These are phyloP conservation scores for Aristolochia contorta DNA, from an alignment of 164 flowering plant species.

Conservation along the genomic window DNA sequence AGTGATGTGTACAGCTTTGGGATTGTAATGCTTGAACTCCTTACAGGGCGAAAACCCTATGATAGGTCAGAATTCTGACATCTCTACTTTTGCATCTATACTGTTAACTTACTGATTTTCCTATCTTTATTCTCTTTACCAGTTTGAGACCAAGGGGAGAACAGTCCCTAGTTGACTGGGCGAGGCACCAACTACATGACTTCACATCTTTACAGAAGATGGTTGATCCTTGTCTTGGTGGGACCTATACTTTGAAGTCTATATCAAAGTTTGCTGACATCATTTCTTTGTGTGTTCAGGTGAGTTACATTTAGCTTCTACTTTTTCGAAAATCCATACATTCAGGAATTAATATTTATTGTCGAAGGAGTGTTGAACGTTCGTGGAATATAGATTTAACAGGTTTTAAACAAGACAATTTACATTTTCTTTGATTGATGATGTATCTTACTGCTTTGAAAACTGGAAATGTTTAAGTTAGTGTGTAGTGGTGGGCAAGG, in stretches of 20 bases:
- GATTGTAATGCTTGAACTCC: conserved; percentile 88
- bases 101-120: neutral
- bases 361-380: too few species aligned
- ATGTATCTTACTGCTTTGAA: too few species aligned
- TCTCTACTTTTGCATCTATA: neutral
- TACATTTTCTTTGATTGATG: too few species aligned
- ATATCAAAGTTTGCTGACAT: conserved; percentile 86
- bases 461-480: too few species aligned
- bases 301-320: conserved; percentile 16
- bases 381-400: too few species aligned
- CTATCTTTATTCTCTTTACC: neutral
- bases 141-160: conserved; percentile 60
- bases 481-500: too few species aligned
- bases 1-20: conserved; percentile 99
- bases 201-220: conserved; percentile 77
- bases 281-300: conserved; percentile 83
- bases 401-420: too few species aligned
- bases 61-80: conserved; percentile 44
- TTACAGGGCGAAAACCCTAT: conserved; percentile 75
- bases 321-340: too few species aligned
- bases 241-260: conserved; percentile 69
- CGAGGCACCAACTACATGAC: conserved; percentile 89
- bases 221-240: conserved; percentile 88
- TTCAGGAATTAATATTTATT: too few species aligned
- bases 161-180: conserved; percentile 87